Conservation (phyloP, 176 grass and related monocot species). For the Rhynchospora breviuscula region DNA sequence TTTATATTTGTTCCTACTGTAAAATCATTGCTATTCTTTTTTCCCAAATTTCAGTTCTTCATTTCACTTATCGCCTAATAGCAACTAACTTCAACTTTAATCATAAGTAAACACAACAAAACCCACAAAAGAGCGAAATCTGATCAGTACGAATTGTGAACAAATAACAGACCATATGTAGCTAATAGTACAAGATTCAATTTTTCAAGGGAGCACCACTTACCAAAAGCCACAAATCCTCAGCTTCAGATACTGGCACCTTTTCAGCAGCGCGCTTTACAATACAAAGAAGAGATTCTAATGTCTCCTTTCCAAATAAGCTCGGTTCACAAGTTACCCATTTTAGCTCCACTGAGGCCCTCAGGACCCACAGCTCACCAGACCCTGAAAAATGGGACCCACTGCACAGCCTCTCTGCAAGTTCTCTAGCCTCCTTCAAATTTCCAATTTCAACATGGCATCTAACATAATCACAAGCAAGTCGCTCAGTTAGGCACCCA, state of each 20-base stretch:
- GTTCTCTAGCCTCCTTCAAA: slow-evolving; percentile 62
- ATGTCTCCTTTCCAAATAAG: slow-evolving; percentile 31
- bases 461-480: slow-evolving; percentile 67
- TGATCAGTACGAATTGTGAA: no score
- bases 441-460: slow-evolving; percentile 52
- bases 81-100: no score
- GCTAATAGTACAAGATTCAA: no score
- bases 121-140: no score
- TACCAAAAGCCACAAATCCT: slow-evolving; percentile 80
- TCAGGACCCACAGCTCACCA: slow-evolving; percentile 60
- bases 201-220: neutral
- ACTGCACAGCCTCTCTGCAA: slow-evolving; percentile 61
- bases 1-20: neutral
- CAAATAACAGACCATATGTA: no score
- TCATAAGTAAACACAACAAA: no score
- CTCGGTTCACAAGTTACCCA: neutral
- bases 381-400: slow-evolving; percentile 44
- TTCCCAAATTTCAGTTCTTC: no score
- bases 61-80: no score
- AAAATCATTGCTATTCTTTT: no score
- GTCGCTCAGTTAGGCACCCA: slow-evolving; percentile 52
- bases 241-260: slow-evolving; percentile 46
- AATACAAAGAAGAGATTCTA: slow-evolving; percentile 54
- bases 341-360: slow-evolving; percentile 70
- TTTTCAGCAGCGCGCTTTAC: slow-evolving; percentile 46